Base-by-base conservation (phyloP, 371 early-diverging fungal genomes). In the Parasitella parasitica region DNA sequence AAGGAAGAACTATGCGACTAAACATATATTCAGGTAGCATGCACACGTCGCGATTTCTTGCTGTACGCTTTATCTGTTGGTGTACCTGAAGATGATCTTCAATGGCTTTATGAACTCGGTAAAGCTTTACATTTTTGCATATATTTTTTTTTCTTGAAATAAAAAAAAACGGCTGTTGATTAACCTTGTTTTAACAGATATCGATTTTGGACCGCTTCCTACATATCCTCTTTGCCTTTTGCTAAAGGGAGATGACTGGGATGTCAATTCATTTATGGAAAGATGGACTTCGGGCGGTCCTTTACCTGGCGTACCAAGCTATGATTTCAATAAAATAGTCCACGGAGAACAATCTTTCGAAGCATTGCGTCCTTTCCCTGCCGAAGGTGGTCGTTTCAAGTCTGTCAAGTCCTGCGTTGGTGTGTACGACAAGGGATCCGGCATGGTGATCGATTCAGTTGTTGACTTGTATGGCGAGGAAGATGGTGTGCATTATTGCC, bases 291-390 rank as follows among this genome's bases (percentile, higher is more conserved):
- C 61, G 0, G 73, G 73, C 12, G 79, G 77, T 3, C 59, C 63
- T n/a, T 54, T 79, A 16, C 83, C 86, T 22, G 89, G 89, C 22
- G 62, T 90, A 41, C 91, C 91, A n/a, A 69, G 73, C 27, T 84
- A 80, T 61, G 86, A 91, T 56, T 80, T 83, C 37, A 86, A 85
- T 73, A 75, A 75, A 28, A 81, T 91, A 28, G 86, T 91, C 1
- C 90, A 91, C 53, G 91, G 91, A 32, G 91, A 91, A 60, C 90
- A 89, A 60, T 71, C 73, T n/a, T 63, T 85, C 38, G 86, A 89
- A 59, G 66, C 87, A 28, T 55, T 88, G 18, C 67, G 73, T 9
- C 86, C 84, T 5, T 67, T 89, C 35, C 91, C 91, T 26, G 59
- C 63, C 2, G 76, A 80, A 5, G 91, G 89, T 1, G 82, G 78